Base-by-base conservation (phyloP, 495 filamentous ascomycete genomes). In the Astrocystis sublimbata region DNA sequence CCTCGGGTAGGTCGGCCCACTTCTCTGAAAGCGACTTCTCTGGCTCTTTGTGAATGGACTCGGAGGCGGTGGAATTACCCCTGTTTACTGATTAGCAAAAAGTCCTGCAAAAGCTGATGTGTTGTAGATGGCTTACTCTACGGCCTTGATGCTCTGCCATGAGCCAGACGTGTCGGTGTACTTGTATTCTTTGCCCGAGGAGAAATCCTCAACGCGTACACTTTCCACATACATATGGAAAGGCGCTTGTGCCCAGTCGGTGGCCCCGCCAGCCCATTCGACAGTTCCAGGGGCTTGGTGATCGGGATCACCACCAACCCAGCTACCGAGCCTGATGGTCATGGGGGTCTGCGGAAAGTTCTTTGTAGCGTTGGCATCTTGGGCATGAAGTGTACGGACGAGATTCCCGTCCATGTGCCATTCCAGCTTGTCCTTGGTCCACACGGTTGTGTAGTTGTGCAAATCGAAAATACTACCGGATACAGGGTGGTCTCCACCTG, bases 341-440 rank as follows among this genome's bases (percentile, higher is more conserved):
- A 91, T 91, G 10, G 92, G 92, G 0, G 92, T 92, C 69, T 96
- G 92, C 4, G 92, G 92, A 68, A 89, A 97, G 69, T 79, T 76
- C 58, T 85, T 75, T 28, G 85, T 85, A 63, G 81, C 77, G 65
- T 88, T 83, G 24, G 89, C 88, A 49, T 86, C 83, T 36, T 79
- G 77, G 28, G 87, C 84, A 4, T 83, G 78, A 19, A 96, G 79
- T 1, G 85, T 88, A 41, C 92, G 87, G 31, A 93, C 83, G 8
- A 82, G 81, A 3, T 73, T 68, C 56, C 81, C 84, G 71, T 97
- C 90, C 66, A 96, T 85, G 68, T 87, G 84, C 80, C 86, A 97
- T 17, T 88, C 81, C 49, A 94, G 79, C 49, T 80, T 74, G 19
- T 85, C 82, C 60, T 85, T 80, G 1, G 89, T 94, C 92, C 92